phyloP scores from a whole-genome alignment of 441 rosid genomes.

The Cnidoscolus chayamansa region DNA sequence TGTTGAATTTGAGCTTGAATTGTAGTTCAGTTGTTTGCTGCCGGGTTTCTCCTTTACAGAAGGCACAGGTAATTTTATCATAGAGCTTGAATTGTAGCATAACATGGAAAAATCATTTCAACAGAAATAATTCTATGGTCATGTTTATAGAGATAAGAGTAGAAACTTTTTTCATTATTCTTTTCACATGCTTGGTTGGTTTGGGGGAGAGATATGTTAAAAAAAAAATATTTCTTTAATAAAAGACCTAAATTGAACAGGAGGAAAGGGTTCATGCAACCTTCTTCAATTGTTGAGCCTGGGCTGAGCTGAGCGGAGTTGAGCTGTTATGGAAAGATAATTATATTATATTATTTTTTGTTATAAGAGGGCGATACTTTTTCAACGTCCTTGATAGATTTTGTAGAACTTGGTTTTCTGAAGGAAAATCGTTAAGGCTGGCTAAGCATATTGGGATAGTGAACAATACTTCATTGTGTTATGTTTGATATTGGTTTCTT shows the following conservation, averaged over 20 bases:
- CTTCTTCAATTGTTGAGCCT: background rate
- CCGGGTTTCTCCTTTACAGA: conserved; percentile 98
- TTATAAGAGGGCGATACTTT: background rate
- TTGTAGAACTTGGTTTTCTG: background rate
- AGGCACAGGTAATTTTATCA: conserved; percentile 77
- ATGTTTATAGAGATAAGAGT: background rate
- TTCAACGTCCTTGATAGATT: background rate
- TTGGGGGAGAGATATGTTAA: background rate
- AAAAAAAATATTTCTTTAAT: background rate
- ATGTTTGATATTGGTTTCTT: conserved; percentile 4
- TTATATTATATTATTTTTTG: background rate
- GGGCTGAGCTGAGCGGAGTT: background rate
- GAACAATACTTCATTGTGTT: background rate
- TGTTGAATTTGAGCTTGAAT: conserved; percentile 93
- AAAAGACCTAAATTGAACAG: background rate
- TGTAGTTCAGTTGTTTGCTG: conserved; percentile 98
- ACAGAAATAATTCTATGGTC: background rate
- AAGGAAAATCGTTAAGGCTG: no score
- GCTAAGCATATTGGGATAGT: background rate
- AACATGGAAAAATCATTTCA: background rate
- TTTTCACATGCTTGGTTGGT: background rate
- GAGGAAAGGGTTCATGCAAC: background rate
- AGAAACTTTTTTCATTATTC: background rate
- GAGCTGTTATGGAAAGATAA: background rate
- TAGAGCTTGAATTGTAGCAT: background rate